phyloP scores from a whole-genome alignment of 1,284 basidiomycete species.

The Ceraceosorus guamensis region DNA sequence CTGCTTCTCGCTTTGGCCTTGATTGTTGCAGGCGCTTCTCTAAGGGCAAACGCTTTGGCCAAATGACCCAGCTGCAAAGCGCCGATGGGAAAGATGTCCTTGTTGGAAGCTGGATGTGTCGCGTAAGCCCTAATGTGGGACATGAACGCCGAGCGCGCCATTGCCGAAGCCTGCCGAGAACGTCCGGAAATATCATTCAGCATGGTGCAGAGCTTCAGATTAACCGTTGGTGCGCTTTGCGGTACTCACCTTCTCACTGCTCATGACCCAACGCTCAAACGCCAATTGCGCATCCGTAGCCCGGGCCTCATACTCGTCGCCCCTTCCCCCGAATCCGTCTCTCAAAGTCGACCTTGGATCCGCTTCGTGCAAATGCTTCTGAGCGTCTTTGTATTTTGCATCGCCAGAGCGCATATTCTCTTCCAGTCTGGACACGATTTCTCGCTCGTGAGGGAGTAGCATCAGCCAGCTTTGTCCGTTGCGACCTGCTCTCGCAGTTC shows the following conservation, averaged over 20 bases:
- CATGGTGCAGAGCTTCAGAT: too few species aligned
- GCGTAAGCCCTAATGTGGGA: slow-evolving; percentile 95
- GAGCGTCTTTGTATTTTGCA: background rate
- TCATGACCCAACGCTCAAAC: slow-evolving; percentile 88
- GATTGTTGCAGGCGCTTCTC: slow-evolving; percentile 66
- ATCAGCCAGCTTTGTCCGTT: slow-evolving; percentile 86
- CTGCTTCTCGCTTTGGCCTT: slow-evolving; percentile 8
- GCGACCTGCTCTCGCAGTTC: slow-evolving; percentile 88
- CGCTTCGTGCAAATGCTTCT: background rate
- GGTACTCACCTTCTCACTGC: slow-evolving; percentile 60
- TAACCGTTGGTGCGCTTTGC: too few species aligned
- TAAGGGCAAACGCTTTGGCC: slow-evolving; percentile 89
- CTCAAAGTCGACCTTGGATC: slow-evolving; percentile 1
- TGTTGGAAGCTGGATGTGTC: slow-evolving; percentile 90
- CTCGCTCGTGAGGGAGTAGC: slow-evolving; percentile 54
- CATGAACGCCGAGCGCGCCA: slow-evolving; percentile 78
- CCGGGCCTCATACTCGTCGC: slow-evolving; percentile 72
- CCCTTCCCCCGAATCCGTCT: slow-evolving; percentile 71
- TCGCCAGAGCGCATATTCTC: background rate
- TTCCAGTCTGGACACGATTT: slow-evolving; percentile 34
- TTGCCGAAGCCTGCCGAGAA: slow-evolving; percentile 59
- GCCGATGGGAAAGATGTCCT: slow-evolving; percentile 89
- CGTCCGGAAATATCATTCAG: too few species aligned
- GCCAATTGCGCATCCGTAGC: slow-evolving; percentile 93
- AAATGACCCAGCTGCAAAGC: slow-evolving; percentile 90